Evolutionary conservation across 352 stramenopile species (phyloP), one percentile per base, ranked within the genome.

Genomic region (Pythium apleroticum): DNA sequence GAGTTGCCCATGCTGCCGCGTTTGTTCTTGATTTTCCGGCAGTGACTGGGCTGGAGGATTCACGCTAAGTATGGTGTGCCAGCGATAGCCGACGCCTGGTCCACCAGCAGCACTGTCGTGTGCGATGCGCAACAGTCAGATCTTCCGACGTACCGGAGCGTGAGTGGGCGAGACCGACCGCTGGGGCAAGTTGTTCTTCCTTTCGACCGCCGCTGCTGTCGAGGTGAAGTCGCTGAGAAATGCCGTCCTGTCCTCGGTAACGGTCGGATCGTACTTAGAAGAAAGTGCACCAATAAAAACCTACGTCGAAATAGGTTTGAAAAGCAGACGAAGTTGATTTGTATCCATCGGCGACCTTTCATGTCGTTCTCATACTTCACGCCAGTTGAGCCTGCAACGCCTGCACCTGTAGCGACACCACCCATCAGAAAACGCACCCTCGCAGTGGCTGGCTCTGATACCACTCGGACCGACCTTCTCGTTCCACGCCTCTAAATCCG

Each of bases 1-100:
- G 76, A 63, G 52, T 84, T 86, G 35, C 80, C 80, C 80, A 89
- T 89, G 17, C 4, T 49, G 15, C 4, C 4, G 1, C 24, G 10
- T 41, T 33, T 20, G 53, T 53, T n/a, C 7, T 45, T 43, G 14
- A 41, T 22, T 52, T 45, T 24, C 25, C 33, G 33, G 11, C 9
- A 52, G 17, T 50, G 27, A 57, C 46, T 52, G 43, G 43, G 12
- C 8, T 50, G 43, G n/a, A 28, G 20, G 43, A 50, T 10, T 50
- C n/a, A 10, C 43, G 20, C 43, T 11, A 24, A 28, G 43, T 50
- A 28, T 50, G 39, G 39, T 17, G 43, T 28, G 43, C 8, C n/a
- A 28, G 43, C 20, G 43, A 50, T 27, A 50, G n/a, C n/a, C 43
- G n/a, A 50, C 43, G 19, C 43, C 43, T 27, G 19, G 43, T 28